Base-by-base conservation (phyloP, 2,329 filamentous ascomycete species). In the Chaetothyriales sp. region DNA sequence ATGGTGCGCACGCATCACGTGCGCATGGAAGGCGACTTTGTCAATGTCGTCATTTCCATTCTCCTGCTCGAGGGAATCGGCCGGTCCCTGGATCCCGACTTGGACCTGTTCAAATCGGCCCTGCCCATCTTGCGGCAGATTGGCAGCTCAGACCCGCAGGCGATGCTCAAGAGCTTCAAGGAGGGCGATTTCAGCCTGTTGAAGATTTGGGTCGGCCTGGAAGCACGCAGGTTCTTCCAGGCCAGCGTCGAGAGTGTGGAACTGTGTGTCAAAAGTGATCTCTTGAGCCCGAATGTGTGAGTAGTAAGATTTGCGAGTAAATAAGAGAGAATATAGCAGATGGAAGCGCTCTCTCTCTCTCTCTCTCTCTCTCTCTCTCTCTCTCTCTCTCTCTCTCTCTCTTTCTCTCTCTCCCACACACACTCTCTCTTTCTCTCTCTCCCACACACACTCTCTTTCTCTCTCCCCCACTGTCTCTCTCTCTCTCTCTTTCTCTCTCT, bases 1-100 rank as follows among this genome's bases (percentile, higher is more conserved):
- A 95, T 98, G 89, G 92, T 98, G 28, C 81, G 92, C 51, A 73
- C 75, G 8, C 92, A 98, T 66, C 92, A 98, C 64, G 92, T 98
- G 3, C 78, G 92, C 7, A 77, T 98, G 48, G 92, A 98, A 68
- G 92, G 92, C 7, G 92, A 98, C 66, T 98, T 97, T 65, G 89
- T 98, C 65, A 98, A 98, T 64, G 92, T 98, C 4, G 90, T 98
- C 28, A 84, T 98, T 53, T 94, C 88, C 54, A 95, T 97, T 50
- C 72, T 98, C 33, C 75, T 98, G 1, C 75, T 98, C 1, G 92
- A 98, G 66, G 92, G 92, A 5, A 98, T 97, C 62, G 92, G 92
- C 0, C 78, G 92, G 55, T 87, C 77, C 54, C 70, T 98, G 15
- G 84, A 97, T 65, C 90, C 92, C 0, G 76, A 90, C 50, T 73